phyloP scores from a whole-genome alignment of 2,329 filamentous ascomycete species.

The Fusarium keratoplasticum region DNA sequence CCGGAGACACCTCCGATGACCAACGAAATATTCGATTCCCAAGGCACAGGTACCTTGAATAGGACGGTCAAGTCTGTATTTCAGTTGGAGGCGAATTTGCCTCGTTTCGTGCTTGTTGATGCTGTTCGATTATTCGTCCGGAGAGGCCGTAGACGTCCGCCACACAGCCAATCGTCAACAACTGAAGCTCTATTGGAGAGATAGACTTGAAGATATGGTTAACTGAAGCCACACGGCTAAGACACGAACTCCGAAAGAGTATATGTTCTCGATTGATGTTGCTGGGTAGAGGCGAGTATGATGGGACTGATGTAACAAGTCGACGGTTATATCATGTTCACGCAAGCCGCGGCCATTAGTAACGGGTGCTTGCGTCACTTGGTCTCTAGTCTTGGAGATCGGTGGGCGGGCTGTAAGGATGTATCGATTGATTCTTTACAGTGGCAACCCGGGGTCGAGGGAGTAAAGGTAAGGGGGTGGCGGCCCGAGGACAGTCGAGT shows the following conservation, averaged over 20 bases:
- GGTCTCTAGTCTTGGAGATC: not conserved
- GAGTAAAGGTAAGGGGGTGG: conserved; percentile 15
- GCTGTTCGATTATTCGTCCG: conserved; percentile 9
- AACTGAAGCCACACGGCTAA: not conserved
- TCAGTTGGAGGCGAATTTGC: conserved; percentile 7
- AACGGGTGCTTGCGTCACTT: conserved; percentile 24
- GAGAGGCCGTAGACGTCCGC: not conserved
- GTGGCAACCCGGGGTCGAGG: not conserved
- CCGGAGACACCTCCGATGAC: conserved; percentile 11
- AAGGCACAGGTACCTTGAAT: not conserved
- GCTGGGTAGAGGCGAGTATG: not conserved
- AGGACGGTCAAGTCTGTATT: not conserved
- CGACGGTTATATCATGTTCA: conserved; percentile 4
- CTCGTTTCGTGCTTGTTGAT: not conserved
- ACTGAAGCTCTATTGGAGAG: not conserved
- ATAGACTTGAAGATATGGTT: not conserved
- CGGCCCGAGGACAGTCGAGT: not conserved
- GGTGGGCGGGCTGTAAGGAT: not conserved
- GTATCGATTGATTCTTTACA: not conserved
- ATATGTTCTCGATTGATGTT: not conserved
- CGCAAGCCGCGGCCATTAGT: not conserved
- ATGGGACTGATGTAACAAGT: not conserved
- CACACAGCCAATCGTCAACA: not conserved
- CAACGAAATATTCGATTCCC: conserved; percentile 4
- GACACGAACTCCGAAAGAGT: not conserved